Percentiles rank a stretch among this genome's conserved stretches.
Evolutionary conservation across 345 rosid species (phyloP).

Genomic region (Leavenworthia alabamica): DNA sequence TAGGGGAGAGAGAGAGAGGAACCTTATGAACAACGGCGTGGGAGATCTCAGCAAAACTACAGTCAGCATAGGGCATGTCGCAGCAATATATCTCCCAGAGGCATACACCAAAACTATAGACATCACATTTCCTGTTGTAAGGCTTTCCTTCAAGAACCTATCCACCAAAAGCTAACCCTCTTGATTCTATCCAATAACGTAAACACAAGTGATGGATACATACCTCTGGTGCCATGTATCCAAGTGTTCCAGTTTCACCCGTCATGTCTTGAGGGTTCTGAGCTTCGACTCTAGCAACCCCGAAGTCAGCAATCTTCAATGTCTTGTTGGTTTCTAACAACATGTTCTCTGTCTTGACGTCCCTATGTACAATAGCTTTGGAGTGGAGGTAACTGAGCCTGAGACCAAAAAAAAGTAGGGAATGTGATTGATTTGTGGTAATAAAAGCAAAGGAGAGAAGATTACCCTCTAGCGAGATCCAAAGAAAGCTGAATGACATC

Average conservation of each 20-base stretch:
- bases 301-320: constrained; percentile 76
- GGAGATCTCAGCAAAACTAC: constrained; percentile 66
- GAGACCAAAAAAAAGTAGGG: background rate
- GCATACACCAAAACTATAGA: constrained; percentile 81
- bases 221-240: constrained; percentile 93
- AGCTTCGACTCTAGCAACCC: constrained; percentile 87
- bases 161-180: background rate
- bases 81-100: constrained; percentile 88
- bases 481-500: constrained; percentile 65
- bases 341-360: constrained; percentile 82
- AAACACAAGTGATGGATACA: background rate
- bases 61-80: constrained; percentile 72
- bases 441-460: background rate
- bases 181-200: background rate
- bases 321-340: constrained; percentile 54
- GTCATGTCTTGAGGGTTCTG: constrained; percentile 87
- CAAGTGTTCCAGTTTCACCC: constrained; percentile 84
- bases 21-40: constrained; percentile 75
- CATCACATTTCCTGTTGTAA: constrained; percentile 76
- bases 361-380: constrained; percentile 66
- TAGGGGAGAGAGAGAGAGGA: background rate
- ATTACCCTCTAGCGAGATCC: constrained; percentile 78
- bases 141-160: constrained; percentile 85
- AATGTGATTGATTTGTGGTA: background rate
- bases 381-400: constrained; percentile 81